Evolutionary conservation across 768 basidiomycete genomes (phyloP), one percentile per base, ranked within the genome.

Genomic region (Panellus pusillus): DNA sequence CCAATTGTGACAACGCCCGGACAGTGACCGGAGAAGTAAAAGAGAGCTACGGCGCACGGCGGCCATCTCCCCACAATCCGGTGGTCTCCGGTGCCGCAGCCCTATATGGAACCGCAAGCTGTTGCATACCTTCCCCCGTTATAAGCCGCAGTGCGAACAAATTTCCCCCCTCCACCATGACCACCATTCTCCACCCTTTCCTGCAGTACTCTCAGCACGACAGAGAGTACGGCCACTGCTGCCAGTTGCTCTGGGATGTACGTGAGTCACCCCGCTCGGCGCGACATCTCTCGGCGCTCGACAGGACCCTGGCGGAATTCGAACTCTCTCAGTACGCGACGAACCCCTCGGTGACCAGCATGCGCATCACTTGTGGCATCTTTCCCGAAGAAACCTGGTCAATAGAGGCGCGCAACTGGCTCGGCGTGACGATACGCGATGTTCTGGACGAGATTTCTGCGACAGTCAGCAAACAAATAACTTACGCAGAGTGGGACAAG

Each of bases 361-460:
- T 85, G 24, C 66, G 62, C 36, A 55, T 85, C 50, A 63, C 68
- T 9, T 83, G 80, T 53, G 81, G 75, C 27, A 62, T 82, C 52
- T 71, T 79, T 18, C 73, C 71, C 9, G 71, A 66, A 43, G 55
- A 68, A 3, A 45, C 51, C 9, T 82, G 80, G 78, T 64, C 65
- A 5, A 74, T 79, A 28, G 57, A 69, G 9, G 72, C 70, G 9
- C 59, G 64, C n/a, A 79, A 77, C 59, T 66, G 71, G 7, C 61
- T 62, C 0, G 79, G 78, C 9, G 75, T 85, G 38, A 84, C 81
- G 2, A 62, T 85, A 50, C 65, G 64, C n/a, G 79, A 85, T 42
- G 71, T 84, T 18, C 66, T 85, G 4, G 51, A 70, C 1, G 73
- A 75, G n/a, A 78, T 84, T 41, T 69, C 76, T 63, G 44, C 56